Evolutionary conservation across 257 asterid species (phyloP), one percentile per base, ranked within the genome.

Genomic region (Salvia rosmarinus): DNA sequence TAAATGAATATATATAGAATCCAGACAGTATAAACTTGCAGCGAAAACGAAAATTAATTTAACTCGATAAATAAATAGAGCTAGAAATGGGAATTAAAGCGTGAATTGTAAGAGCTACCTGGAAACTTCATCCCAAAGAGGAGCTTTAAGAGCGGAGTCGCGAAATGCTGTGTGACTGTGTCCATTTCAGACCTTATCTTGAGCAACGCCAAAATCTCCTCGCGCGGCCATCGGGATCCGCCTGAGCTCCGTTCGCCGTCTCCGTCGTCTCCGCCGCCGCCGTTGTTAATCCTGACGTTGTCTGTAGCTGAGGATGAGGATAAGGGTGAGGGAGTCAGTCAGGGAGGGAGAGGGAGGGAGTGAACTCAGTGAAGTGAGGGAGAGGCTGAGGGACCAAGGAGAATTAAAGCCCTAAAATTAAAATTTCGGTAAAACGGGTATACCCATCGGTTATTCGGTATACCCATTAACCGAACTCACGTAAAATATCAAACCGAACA

Each of bases 111-210:
- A 58, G 63, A 34, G 11, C 6, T 37, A 91, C 97, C 95, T 89
- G 28, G 96, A 85, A 76, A 87, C 83, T 54, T 89, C 95, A 54
- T 86, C 90, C 96, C 97, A 89, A 1, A 91, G 91, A 65, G 95
- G 95, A 69, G 82, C 84, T n/a, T n/a, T n/a, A n/a, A n/a, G n/a
- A n/a, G n/a, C n/a, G n/a, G n/a, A n/a, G n/a, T n/a, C n/a, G n/a
- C 89, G 89, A 76, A 91, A 91, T 37, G 91, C 80, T 6, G 69
- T 40, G 82, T 89, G n/a, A n/a, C n/a, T n/a, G n/a, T n/a, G n/a
- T n/a, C 90, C 97, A 91, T 85, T 21, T 87, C 91, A 1, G 90
- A 88, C 84, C 96, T 87, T 74, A 89, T 83, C 84, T 85, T 86
- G 21, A 89, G 85, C 90, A 91, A 77, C 75, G 96, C 89, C 67